Evolutionary conservation across 495 filamentous ascomycete species (phyloP), one percentile per base, ranked within the genome.

Genomic region (Daldinia concentrica): DNA sequence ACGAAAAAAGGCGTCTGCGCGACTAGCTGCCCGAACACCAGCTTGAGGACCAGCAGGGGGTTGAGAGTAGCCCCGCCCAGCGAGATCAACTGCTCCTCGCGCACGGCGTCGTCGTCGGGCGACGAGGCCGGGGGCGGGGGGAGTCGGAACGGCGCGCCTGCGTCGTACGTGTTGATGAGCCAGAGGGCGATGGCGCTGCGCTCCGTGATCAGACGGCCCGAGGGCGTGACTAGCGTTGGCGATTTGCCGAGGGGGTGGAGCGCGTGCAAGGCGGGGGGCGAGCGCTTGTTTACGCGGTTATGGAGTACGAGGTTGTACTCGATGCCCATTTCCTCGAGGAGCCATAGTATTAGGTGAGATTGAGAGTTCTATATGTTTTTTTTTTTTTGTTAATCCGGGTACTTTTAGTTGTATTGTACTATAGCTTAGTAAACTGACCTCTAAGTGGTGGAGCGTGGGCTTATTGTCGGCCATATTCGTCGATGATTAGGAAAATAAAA

Each of bases 291-390:
- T 1, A n/a, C 51, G 57, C 79, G 78, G 3, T 64, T 29, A 72
- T 79, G 75, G 14, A 73, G 67, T 0, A 75, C 68, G 26, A 82
- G 70, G 55, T 78, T 73, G 75, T 82, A 82, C 12, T 77, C 69
- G 58, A 81, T 76, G 19, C 63, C 74, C 15, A 82, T 70, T 41
- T 82, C 80, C 54, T 82, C 80, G 19, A 79, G 73, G 27, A 80
- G 75, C 80, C 78, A 81, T 45, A 81, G 67, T 22, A 75, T 75
- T 30, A 76, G 68, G 60, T 82, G 75, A 24, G 78, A 79, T 73
- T 34, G 32, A 3, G 32, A 34, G 32, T 34, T 9, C 32, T 34
- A 34, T 32, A 32, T 34, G 32, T 34, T 34, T 34, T 0, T 2
- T 34, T 0, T 2, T 12, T 34, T 34, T 34, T 34, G 9, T 34